Evolutionary conservation across 441 rosid genomes (phyloP).

Genomic region (Brassica balearica): DNA sequence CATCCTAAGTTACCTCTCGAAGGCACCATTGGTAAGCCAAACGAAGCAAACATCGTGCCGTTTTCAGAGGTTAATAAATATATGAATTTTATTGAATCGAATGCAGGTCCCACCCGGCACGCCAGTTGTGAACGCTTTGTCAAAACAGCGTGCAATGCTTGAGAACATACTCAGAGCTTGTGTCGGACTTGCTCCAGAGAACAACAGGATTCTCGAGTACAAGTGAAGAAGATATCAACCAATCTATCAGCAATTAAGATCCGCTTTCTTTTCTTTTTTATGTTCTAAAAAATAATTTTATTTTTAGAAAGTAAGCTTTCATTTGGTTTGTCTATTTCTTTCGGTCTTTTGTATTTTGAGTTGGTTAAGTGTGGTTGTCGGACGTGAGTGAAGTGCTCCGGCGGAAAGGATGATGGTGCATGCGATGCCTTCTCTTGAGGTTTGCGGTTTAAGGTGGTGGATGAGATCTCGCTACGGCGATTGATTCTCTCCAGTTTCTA

Average conservation of each 20-base stretch:
- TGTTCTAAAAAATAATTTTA: slow-evolving; percentile 2
- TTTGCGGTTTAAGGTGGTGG: too few relatives aligned
- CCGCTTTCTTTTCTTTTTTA: background rate
- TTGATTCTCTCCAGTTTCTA: too few relatives aligned
- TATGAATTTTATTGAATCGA: slow-evolving; percentile 10
- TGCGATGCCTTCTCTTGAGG: too few relatives aligned
- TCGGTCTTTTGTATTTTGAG: too few relatives aligned
- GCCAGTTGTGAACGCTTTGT: slow-evolving; percentile 90
- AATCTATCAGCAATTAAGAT: background rate
- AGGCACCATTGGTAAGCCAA: slow-evolving; percentile 85
- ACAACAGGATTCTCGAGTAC: slow-evolving; percentile 96
- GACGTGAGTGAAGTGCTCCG: too few relatives aligned
- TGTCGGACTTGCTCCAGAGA: slow-evolving; percentile 88
- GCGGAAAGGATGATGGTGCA: too few relatives aligned
- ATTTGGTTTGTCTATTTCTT: too few relatives aligned
- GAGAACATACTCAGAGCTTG: slow-evolving; percentile 96
- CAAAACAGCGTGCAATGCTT: slow-evolving; percentile 96
- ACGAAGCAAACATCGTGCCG: slow-evolving; percentile 14
- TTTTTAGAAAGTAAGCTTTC: background rate
- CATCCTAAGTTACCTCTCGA: slow-evolving; percentile 89
- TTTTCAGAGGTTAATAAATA: background rate
- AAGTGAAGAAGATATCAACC: slow-evolving; percentile 52
- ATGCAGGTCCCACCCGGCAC: slow-evolving; percentile 89
- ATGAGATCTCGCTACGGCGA: too few relatives aligned
- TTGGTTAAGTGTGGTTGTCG: too few relatives aligned